A percentile compares a stretch with the other conserved stretches of the same genome.
These are phyloP conservation scores for Camillea tinctor DNA, from an alignment of 2,329 filamentous ascomycete genomes.

Conservation along the genomic window DNA sequence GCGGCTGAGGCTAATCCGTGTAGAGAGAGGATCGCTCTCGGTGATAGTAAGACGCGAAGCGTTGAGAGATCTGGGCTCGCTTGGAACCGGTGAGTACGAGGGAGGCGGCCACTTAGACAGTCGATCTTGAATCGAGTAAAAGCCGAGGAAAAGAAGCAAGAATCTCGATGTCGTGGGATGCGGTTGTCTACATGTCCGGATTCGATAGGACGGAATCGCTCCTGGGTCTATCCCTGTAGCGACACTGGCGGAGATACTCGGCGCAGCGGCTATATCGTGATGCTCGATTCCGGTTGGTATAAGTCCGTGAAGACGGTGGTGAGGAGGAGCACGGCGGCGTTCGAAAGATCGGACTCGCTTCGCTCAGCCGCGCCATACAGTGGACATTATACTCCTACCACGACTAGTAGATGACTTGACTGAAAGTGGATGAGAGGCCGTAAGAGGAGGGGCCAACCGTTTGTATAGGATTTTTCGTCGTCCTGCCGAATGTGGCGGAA, in stretches of 20 bases:
- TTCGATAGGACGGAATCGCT: conserved; percentile 13
- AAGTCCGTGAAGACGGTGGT: not conserved
- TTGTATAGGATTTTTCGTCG: conserved; percentile 4
- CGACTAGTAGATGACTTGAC: not conserved
- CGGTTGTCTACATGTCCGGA: conserved; percentile 24
- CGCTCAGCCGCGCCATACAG: conserved; percentile 3
- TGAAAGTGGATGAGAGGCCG: conserved; percentile 5
- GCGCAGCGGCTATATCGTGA: not conserved
- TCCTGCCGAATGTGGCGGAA: conserved; percentile 8
- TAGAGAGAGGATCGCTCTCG: conserved; percentile 6
- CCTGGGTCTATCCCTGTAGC: conserved; percentile 20
- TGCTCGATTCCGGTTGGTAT: not conserved
- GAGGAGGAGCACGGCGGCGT: not conserved
- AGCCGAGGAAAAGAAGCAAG: conserved; percentile 5
- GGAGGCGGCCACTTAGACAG: not conserved
- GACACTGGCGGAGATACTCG: not conserved
- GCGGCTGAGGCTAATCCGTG: conserved; percentile 22
- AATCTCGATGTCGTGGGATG: conserved; percentile 10
- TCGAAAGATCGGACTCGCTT: not conserved
- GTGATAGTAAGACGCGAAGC: conserved; percentile 9
- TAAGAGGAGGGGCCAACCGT: conserved; percentile 8
- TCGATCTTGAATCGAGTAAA: conserved; percentile 8
- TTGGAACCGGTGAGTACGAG: conserved; percentile 13
- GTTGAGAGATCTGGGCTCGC: conserved; percentile 8
- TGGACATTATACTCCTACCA: conserved; percentile 5